Conservation (phyloP, 2,329 filamentous ascomycete species). For the Beauveria caledonica region DNA sequence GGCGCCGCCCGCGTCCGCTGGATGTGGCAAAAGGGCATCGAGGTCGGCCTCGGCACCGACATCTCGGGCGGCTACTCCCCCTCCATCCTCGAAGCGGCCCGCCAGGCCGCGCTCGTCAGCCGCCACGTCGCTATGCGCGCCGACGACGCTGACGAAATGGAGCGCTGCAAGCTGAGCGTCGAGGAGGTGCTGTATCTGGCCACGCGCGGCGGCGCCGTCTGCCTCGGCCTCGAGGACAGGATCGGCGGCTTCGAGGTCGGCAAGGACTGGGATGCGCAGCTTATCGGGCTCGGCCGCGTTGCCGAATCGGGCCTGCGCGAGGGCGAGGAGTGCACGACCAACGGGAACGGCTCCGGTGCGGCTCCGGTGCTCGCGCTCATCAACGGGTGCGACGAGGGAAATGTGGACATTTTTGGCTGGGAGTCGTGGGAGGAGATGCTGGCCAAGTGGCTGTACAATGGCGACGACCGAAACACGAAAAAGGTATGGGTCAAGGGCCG, state of each 20-base stretch:
- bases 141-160: conserved; percentile 24
- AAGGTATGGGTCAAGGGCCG: conserved; percentile 84
- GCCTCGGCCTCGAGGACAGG: conserved; percentile 62
- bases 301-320: conserved; percentile 30
- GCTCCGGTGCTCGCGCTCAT: conserved; percentile 13
- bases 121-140: conserved; percentile 49
- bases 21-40: conserved; percentile 65
- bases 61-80: conserved; percentile 81
- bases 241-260: conserved; percentile 80
- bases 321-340: conserved; percentile 15
- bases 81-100: conserved; percentile 71
- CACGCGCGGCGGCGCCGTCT: conserved; percentile 77
- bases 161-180: conserved; percentile 62
- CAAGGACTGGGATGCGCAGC: conserved; percentile 85
- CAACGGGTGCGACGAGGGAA: conserved; percentile 37
- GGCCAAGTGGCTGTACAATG: conserved; percentile 91
- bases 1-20: conserved; percentile 69
- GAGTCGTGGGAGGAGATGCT: conserved; percentile 81
- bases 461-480: conserved; percentile 84
- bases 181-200: conserved; percentile 82
- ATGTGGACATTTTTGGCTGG: conserved; percentile 85
- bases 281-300: conserved; percentile 56
- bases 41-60: conserved; percentile 83
- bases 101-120: conserved; percentile 73
- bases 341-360: not conserved